Evolutionary conservation across 2,329 filamentous ascomycete species (phyloP), one percentile per base, ranked within the genome.

Genomic region (Ophiostoma australiae): DNA sequence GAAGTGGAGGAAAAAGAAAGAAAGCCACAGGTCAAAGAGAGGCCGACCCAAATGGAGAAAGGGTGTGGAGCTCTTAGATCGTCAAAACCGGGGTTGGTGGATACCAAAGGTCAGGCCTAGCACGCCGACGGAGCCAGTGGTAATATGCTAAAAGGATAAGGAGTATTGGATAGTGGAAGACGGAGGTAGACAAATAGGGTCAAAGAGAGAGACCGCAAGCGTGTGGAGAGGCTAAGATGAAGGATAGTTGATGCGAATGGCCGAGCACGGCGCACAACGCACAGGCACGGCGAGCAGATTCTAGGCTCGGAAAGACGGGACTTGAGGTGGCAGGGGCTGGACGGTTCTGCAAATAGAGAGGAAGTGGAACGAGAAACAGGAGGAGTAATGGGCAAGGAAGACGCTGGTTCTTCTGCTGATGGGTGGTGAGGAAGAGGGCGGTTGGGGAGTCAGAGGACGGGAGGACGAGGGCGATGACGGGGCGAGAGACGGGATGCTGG

Each of bases 31-130:
- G 39, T 37, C 66, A 58, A 55, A 70, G 33, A 63, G 52, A 48
- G 41, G 13, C 41, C 13, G 44, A 23, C 37, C 39, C 41, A 55
- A 35, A 37, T 41, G 33, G 31, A 44, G 55, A 65, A 71, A 69
- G 20, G 41, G 61, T 67, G 70, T 71, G 70, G 70, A 67, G 70
- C 68, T 63, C 65, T 41, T 31, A 69, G 61, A 69, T 71, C 70
- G 61, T 41, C 44, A 67, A 69, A 71, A 67, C 70, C 68, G 70
- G 70, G 70, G 70, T 69, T 58, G 15, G 35, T 17, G 68, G 44
- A 41, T 61, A 58, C 20, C 23, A 10, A 23, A 52, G 37, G 48
- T 65, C 48, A 63, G 27, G 67, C 6, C 37, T 33, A 52, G 27
- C 31, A 23, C 63, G 31, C 27, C 52, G 23, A n/a, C 52, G 52